Percentiles rank a stretch among this genome's conserved stretches.
phyloP scores from a whole-genome alignment of 1,139 yeast species.

The Saccharomyces pastorianus region DNA sequence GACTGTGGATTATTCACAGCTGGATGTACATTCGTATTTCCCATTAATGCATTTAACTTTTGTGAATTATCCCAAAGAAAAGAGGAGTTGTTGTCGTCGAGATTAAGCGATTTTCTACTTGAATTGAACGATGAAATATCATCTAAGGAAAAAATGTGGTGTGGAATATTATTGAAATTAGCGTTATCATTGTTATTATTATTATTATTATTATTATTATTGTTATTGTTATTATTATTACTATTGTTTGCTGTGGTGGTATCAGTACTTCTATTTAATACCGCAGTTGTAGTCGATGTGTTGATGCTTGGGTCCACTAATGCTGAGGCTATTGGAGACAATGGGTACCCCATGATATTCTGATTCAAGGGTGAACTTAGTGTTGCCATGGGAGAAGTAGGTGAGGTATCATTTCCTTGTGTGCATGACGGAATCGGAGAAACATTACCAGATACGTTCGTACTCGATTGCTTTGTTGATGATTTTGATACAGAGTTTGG shows the following conservation, averaged over 20 bases:
- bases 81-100: not conserved
- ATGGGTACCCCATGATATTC: not conserved
- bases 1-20: not conserved
- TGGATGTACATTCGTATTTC: not conserved
- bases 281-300: conserved; percentile 1
- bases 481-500: not conserved
- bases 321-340: not conserved
- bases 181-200: not conserved
- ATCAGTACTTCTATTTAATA: not conserved
- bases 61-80: not conserved
- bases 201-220: not conserved
- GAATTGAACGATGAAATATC: conserved; percentile 5
- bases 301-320: not conserved
- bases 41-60: not conserved
- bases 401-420: not conserved
- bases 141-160: conserved; percentile 4
- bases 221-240: too few species aligned
- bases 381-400: not conserved
- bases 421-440: not conserved
- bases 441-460: not conserved
- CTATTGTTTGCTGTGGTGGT: not conserved
- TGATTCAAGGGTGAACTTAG: not conserved
- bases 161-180: not conserved
- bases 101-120: conserved; percentile 2
- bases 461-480: not conserved